Percentiles rank a stretch among this genome's conserved stretches.
Conservation (phyloP, 805 yeast species). For the Yarrowia divulgata region DNA sequence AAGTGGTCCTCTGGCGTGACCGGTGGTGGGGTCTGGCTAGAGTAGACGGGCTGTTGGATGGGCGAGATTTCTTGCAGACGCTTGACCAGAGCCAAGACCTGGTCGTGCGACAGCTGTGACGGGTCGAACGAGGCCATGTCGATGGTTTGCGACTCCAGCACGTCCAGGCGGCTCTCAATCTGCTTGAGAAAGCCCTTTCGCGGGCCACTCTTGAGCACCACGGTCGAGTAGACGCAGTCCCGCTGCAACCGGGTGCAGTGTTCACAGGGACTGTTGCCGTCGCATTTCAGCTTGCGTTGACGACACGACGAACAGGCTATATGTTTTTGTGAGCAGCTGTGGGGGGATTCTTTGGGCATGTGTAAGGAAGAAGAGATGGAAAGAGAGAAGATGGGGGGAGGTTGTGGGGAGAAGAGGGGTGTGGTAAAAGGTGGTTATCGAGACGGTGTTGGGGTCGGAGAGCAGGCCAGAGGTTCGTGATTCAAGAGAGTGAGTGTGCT, state of each 20-base stretch:
- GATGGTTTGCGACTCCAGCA: slow-evolving; percentile 4
- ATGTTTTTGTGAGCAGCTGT: slow-evolving; percentile 14
- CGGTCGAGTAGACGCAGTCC: slow-evolving; percentile 30
- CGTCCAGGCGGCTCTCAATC: slow-evolving; percentile 25
- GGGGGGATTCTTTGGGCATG: slow-evolving; percentile 27
- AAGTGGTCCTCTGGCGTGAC: slow-evolving; percentile 23
- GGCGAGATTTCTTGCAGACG: slow-evolving; percentile 15
- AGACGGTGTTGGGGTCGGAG: not conserved
- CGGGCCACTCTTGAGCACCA: slow-evolving; percentile 26
- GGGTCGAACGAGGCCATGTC: slow-evolving; percentile 31
- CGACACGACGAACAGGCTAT: slow-evolving; percentile 30
- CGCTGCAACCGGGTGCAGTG: slow-evolving; percentile 28
- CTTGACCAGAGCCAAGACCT: slow-evolving; percentile 12
- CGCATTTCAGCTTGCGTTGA: slow-evolving; percentile 34
- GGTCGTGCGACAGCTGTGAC: slow-evolving; percentile 15
- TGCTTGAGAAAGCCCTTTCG: slow-evolving; percentile 29
- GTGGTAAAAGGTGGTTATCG: slow-evolving; percentile 1
- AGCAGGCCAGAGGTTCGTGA: not conserved
- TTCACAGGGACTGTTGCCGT: slow-evolving; percentile 21
- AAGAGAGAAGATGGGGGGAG: slow-evolving; percentile 22
- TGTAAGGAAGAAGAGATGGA: not conserved
- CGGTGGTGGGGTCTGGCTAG: slow-evolving; percentile 9
- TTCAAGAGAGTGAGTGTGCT: slow-evolving; percentile 3
- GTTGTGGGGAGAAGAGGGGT: slow-evolving; percentile 4
- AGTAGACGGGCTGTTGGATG: slow-evolving; percentile 7